Base-by-base conservation (phyloP, 768 basidiomycete genomes). In the Pulveroboletus ravenelii region DNA sequence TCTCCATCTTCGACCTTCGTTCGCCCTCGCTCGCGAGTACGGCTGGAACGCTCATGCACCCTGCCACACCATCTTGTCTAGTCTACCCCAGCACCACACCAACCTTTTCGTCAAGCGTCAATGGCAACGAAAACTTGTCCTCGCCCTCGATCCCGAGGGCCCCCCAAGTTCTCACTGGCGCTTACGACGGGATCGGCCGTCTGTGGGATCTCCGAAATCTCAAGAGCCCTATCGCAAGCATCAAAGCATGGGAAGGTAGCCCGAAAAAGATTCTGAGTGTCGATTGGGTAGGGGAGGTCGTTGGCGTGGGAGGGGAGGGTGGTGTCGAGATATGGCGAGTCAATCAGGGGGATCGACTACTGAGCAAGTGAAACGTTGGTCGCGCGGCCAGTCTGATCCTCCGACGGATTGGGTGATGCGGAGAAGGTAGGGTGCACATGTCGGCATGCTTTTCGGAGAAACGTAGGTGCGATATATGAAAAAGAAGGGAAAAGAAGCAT, bases 131-230 rank as follows among this genome's bases (percentile, higher is more conserved):
- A 1, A 31, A 27, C 25, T 27, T 18, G 23, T 3, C 29, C 2
- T 2, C 17, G 6, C 12, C 5, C 13, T 35, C 30, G 27, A 23
- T 1, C 1, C 2, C 25, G 14, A 32, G 29, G 3, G 55, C 63
- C 17, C 63, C 82, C 29, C 86, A 87, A 60, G 70, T 88, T 10
- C 70, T 84, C 17, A 87, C 79, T 0, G 90, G 87, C 5, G 78
- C 82, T 0, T 89, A 92, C 61, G 89, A 93, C 50, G 88, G 90
- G 10, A 69, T 83, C 2, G 86, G 84, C 0, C 74, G 88, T 5
- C 62, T 92, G 3, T 93, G 88, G 87, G 89, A 93, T 62, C 62
- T 89, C 23, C 75, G 88, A 5, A 90, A 85, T 57, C 73, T 76
- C 14, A 82, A 83, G 57, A 72, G 75, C 13, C 79, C 86, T 1